Evolutionary conservation across 805 yeast species (phyloP), one percentile per base, ranked within the genome.

Genomic region (Grigorovia transvaalensis): DNA sequence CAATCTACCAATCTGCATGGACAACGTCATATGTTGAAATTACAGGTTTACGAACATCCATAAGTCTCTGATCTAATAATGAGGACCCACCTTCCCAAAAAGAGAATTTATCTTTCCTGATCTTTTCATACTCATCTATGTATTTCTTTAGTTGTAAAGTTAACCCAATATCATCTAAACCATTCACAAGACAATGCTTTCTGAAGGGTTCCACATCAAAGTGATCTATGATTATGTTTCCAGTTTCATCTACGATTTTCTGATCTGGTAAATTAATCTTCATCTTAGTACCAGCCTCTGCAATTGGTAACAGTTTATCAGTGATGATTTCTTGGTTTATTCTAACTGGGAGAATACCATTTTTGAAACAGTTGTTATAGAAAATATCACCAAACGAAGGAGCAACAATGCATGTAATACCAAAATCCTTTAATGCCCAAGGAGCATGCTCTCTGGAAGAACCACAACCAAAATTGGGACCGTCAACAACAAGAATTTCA

Each of bases 361-460:
- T 93, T 76, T 93, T 93, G 76, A 87, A 87, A 51, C 97, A 90
- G 76, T 93, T 93, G 75, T 87, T 93, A 81, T 88, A 90, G 77
- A 93, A 93, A 62, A 93, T 93, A 72, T 93, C 99, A 69, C 98
- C 99, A 61, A 91, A 93, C 0, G 97, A 89, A 53, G 98, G 99
- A 6, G 98, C 98, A 69, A 93, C 90, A 65, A 93, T 86, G 57
- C 91, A 84, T 70, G 86, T 84, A 70, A 93, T 89, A 71, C 99
- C 99, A 64, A 93, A 93, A 72, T 93, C 99, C 64, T 89, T 90
- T 59, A 93, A 78, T 1, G 99, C 98, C 99, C 99, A 93, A 53
- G 99, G 98, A 38, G 99, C 99, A 65, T 93, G 99, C 71, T 93
- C 99, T 79, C 99, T 88, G 1, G 97, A 90, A 44, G 97, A 90